Base-by-base conservation (phyloP, 306 rosid genomes). In the Cucumis melo region DNA sequence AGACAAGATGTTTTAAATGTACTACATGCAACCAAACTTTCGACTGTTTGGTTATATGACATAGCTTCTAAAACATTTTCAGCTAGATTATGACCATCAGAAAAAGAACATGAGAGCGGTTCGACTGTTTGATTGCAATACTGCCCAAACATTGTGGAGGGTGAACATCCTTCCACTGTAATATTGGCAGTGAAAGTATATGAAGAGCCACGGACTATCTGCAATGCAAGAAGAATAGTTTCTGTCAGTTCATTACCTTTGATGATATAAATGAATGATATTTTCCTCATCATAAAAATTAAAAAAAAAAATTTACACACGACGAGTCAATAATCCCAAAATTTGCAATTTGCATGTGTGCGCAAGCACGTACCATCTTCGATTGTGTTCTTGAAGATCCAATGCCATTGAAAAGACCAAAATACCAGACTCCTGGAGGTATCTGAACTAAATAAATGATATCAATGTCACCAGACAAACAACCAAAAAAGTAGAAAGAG, bases 401-500 rank as follows among this genome's bases (percentile, higher is more conserved):
- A 73, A 92, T 83, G 79, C 99, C 99, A 61, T 94, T 94, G 90
- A 94, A 94, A 76, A 94, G 85, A 78, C 99, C 99, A 63, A 94
- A 87, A 82, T 90, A 92, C 93, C 96, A 94, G 79, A 86, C 92
- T 71, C 99, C 99, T 80, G 98, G 87, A 86, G 96, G 83, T 87
- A 94, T 92, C 99, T 94, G 89, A 81, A 87, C 36, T 82, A 59
- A 42, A 56, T 16, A 74, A 51, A 58, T 50, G 61, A 65, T 80
- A 85, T 74, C 79, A 80, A 38, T 70, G 23, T 24, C 54, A 48
- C 67, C 70, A 48, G 54, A 46, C 66, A 71, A 66, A 73, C 19
- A 70, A 59, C 0, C 11, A 68, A 24, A 41, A 71, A 12, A 15
- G 67, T 23, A 17, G 23, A 58, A 50, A 23, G 17, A 42, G 27